Conservation (phyloP, 2,329 filamentous ascomycete species). For the Aureobasidium subglaciale region DNA sequence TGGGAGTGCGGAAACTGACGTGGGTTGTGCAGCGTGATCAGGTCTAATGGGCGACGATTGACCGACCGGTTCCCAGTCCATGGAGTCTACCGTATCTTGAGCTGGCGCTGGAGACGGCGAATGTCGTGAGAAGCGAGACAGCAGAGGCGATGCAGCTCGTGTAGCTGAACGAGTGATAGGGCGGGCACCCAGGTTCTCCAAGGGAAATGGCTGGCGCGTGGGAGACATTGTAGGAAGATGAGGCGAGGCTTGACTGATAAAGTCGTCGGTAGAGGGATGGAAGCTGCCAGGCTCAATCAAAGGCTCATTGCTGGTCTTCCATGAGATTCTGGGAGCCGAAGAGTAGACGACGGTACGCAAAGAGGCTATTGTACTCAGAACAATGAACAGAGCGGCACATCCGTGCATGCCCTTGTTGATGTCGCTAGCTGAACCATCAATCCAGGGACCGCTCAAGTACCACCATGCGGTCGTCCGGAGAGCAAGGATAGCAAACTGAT, state of each 20-base stretch:
- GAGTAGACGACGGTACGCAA: slow-evolving; percentile 14
- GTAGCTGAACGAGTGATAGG: slow-evolving; percentile 17
- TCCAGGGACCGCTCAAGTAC: slow-evolving; percentile 23
- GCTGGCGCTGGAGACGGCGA: not conserved
- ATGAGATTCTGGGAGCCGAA: slow-evolving; percentile 10
- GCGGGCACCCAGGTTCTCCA: slow-evolving; percentile 26
- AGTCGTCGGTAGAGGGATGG: slow-evolving; percentile 30
- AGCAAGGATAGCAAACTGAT: slow-evolving; percentile 54
- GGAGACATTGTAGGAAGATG: slow-evolving; percentile 6
- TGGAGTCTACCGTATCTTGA: slow-evolving; percentile 45
- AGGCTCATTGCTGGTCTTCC: slow-evolving; percentile 13
- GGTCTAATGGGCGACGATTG: slow-evolving; percentile 7
- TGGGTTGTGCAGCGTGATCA: slow-evolving; percentile 9
- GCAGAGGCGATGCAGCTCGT: slow-evolving; percentile 10
- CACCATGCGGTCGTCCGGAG: slow-evolving; percentile 43
- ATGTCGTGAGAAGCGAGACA: slow-evolving; percentile 17
- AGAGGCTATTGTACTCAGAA: slow-evolving; percentile 28
- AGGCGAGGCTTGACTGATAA: slow-evolving; percentile 24
- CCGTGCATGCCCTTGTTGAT: slow-evolving; percentile 43
- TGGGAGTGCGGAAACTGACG: slow-evolving; percentile 26
- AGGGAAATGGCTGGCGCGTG: slow-evolving; percentile 26
- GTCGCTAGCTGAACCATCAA: slow-evolving; percentile 16
- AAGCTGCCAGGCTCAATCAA: slow-evolving; percentile 19
- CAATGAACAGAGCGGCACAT: slow-evolving; percentile 46
- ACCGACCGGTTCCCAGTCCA: slow-evolving; percentile 62